A percentile compares a stretch with the other conserved stretches of the same genome.
Evolutionary conservation across 305 asterid species (phyloP).

Genomic region (Stenogyne calaminthoides): DNA sequence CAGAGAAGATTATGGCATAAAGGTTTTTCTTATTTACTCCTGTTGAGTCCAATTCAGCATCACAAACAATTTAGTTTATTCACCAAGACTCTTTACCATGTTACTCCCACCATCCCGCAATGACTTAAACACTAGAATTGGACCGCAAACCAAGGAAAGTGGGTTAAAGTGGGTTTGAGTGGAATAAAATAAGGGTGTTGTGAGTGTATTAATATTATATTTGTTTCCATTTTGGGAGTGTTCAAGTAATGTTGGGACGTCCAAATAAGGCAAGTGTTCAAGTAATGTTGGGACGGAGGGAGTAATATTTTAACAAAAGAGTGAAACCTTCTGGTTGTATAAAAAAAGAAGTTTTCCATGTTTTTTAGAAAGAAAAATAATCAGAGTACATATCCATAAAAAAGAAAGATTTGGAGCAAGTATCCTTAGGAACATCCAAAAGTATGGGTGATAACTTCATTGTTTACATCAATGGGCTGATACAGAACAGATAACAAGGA

Average conservation of each 20-base stretch:
- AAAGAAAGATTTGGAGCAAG: background rate
- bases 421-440: constrained; percentile 9
- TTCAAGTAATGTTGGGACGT: too few species aligned
- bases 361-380: background rate
- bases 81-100: background rate
- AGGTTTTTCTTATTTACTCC: background rate
- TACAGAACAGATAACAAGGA: background rate
- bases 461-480: background rate
- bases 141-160: too few species aligned
- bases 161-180: too few species aligned
- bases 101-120: too few species aligned
- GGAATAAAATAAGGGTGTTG: too few species aligned
- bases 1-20: constrained; percentile 14
- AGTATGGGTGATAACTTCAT: background rate
- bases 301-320: background rate
- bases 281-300: too few species aligned
- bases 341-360: background rate
- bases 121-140: too few species aligned
- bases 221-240: too few species aligned
- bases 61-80: constrained; percentile 3
- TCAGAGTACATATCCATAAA: background rate
- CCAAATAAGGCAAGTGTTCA: too few species aligned
- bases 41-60: constrained; percentile 2
- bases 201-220: too few species aligned
- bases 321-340: constrained; percentile 6